These are phyloP conservation scores for Aspergillus ochraceoroseus DNA, from an alignment of 2,329 filamentous ascomycete species.

Conservation along the genomic window DNA sequence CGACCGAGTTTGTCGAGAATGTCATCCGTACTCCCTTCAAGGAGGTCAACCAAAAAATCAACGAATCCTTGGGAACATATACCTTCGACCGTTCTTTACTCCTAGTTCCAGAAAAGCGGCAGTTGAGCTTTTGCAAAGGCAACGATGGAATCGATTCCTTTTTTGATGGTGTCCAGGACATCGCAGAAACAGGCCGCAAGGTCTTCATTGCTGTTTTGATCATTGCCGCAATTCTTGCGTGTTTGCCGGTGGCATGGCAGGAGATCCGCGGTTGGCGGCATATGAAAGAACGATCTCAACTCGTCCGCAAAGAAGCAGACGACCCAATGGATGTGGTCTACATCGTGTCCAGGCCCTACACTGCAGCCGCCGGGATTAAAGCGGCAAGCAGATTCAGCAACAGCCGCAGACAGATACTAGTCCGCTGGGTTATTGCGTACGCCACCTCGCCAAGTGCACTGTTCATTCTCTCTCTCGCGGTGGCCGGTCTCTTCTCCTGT, in stretches of 20 bases:
- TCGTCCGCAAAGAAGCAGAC: conserved; percentile 61
- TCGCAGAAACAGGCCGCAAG: conserved; percentile 64
- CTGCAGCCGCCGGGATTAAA: conserved; percentile 66
- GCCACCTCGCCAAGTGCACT: conserved; percentile 77
- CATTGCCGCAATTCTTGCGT: conserved; percentile 65
- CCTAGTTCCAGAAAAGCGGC: conserved; percentile 75
- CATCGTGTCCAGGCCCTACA: conserved; percentile 74
- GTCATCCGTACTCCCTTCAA: conserved; percentile 77
- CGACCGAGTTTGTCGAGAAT: conserved; percentile 73
- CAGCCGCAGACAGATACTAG: conserved; percentile 63
- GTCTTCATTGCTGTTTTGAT: conserved; percentile 72
- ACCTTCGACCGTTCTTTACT: conserved; percentile 73
- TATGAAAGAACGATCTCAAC: conserved; percentile 63
- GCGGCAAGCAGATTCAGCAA: conserved; percentile 60
- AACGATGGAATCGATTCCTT: conserved; percentile 78
- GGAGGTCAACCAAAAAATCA: conserved; percentile 67
- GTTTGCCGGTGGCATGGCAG: conserved; percentile 71
- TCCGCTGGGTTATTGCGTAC: conserved; percentile 81
- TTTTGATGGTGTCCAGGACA: conserved; percentile 65
- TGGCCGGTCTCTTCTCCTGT: conserved; percentile 77
- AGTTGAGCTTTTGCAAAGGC: conserved; percentile 80
- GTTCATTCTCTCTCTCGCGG: conserved; percentile 76
- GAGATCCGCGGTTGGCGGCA: conserved; percentile 73
- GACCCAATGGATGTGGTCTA: conserved; percentile 87
- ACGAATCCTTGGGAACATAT: conserved; percentile 66